A percentile compares a stretch with the other conserved stretches of the same genome.
phyloP scores from a whole-genome alignment of 805 yeast species.

The Metschnikowia continentalis region DNA sequence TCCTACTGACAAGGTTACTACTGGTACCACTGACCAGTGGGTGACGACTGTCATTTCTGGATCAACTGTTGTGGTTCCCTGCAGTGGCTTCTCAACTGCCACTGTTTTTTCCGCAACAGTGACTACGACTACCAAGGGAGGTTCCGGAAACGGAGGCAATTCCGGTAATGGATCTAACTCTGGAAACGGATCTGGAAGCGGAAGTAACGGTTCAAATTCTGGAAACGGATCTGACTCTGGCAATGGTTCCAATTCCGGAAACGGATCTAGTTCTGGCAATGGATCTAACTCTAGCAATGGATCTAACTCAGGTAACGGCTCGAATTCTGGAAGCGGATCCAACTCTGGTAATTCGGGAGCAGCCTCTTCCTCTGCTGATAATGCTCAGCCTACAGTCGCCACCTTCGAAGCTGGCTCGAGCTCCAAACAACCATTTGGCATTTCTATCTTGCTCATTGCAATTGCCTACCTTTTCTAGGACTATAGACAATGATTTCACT shows the following conservation, averaged over 20 bases:
- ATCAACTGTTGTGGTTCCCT: not conserved
- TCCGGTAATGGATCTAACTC: not conserved
- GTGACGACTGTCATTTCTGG: not conserved
- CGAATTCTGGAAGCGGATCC: not conserved
- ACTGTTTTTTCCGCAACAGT: not conserved
- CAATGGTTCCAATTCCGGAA: no score
- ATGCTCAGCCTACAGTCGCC: not conserved
- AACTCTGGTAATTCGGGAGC: not conserved
- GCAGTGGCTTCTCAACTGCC: not conserved
- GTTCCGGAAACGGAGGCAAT: not conserved
- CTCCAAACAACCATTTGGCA: not conserved
- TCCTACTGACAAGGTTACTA: no score
- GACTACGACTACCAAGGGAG: not conserved
- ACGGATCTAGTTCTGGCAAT: not conserved
- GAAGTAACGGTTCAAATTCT: no score
- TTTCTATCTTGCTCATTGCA: not conserved
- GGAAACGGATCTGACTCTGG: not conserved
- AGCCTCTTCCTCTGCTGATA: not conserved
- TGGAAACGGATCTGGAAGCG: not conserved
- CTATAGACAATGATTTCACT: not conserved
- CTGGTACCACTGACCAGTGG: no score
- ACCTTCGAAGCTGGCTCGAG: not conserved
- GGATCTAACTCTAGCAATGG: not conserved
- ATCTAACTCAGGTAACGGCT: no score
- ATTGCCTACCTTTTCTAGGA: not conserved